Evolutionary conservation across 768 basidiomycete species (phyloP).

Genomic region (Russula griseocarnosa): DNA sequence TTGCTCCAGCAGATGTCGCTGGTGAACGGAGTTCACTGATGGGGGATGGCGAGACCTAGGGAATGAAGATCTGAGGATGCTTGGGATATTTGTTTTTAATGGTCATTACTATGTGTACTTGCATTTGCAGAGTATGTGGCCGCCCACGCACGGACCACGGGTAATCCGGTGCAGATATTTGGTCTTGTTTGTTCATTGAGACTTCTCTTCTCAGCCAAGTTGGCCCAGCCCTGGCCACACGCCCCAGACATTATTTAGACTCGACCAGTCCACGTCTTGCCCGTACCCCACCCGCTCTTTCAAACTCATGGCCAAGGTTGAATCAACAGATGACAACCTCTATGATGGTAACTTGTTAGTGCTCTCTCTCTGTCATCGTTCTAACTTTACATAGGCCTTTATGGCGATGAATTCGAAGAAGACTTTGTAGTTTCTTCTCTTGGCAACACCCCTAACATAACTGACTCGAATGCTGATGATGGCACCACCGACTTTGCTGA

Average conservation of each 20-base stretch:
- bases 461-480: constrained; percentile 6
- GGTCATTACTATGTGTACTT: constrained; percentile 26
- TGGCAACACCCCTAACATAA: constrained; percentile 11
- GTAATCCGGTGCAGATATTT: not conserved
- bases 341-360: constrained; percentile 19
- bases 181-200: constrained; percentile 14
- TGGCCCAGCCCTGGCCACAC: not conserved
- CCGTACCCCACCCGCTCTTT: not conserved
- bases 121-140: constrained; percentile 15
- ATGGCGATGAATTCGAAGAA: constrained; percentile 30
- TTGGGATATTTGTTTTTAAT: constrained; percentile 16
- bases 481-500: constrained; percentile 4
- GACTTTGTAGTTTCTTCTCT: constrained; percentile 23
- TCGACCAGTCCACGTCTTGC: constrained; percentile 1
- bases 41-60: not conserved
- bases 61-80: constrained; percentile 9
- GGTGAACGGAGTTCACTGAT: constrained; percentile 34
- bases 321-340: constrained; percentile 26
- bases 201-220: not conserved
- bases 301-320: constrained; percentile 24
- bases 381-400: constrained; percentile 21
- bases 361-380: not conserved
- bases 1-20: constrained; percentile 40
- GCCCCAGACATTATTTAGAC: not conserved
- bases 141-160: constrained; percentile 14